These are phyloP conservation scores for Ceratocystis cubensis DNA, from an alignment of 2,329 filamentous ascomycete species.

Conservation along the genomic window DNA sequence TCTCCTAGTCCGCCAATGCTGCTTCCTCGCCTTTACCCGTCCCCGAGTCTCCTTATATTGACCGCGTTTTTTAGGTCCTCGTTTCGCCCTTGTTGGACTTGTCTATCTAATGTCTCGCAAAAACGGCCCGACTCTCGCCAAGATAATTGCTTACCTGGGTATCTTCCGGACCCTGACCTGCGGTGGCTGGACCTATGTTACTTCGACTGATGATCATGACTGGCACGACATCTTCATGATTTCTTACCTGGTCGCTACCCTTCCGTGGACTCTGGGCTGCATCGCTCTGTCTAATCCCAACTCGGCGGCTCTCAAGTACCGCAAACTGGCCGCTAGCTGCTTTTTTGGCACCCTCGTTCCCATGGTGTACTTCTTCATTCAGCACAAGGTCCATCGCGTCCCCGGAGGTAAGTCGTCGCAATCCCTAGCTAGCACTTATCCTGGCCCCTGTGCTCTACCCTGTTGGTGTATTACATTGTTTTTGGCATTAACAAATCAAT, in stretches of 20 bases:
- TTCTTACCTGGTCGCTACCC: constrained; percentile 82
- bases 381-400: constrained; percentile 92
- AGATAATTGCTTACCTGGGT: constrained; percentile 67
- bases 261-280: constrained; percentile 91
- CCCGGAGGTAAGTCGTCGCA: constrained; percentile 61
- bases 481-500: constrained; percentile 20
- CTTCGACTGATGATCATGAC: constrained; percentile 93
- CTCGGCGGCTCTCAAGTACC: constrained; percentile 67
- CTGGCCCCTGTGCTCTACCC: no score
- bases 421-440: not conserved
- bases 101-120: constrained; percentile 83
- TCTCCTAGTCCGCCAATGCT: not conserved
- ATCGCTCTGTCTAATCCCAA: constrained; percentile 79
- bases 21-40: not conserved
- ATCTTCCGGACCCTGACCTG: constrained; percentile 84
- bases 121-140: constrained; percentile 62
- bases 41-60: not conserved
- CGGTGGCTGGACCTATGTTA: constrained; percentile 96
- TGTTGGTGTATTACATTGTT: not conserved
- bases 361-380: constrained; percentile 92
- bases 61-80: constrained; percentile 48
- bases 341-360: constrained; percentile 90
- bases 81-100: constrained; percentile 78
- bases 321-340: constrained; percentile 66
- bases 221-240: constrained; percentile 99